Evolutionary conservation across 2,329 filamentous ascomycete species (phyloP), one percentile per base, ranked within the genome.

Genomic region (Sporothrix pseudoabietina): DNA sequence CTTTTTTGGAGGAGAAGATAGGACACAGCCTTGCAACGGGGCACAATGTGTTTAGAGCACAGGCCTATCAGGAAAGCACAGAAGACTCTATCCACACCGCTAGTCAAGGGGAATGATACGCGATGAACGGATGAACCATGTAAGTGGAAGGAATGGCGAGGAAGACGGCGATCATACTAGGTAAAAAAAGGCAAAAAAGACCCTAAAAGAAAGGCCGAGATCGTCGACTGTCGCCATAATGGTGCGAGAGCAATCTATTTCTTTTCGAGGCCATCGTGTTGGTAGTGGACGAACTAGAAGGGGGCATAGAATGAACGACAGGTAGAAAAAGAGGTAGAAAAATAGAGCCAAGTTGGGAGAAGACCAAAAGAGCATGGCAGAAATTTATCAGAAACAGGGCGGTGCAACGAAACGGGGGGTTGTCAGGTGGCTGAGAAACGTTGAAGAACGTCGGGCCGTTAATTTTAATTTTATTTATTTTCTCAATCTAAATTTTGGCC

Each of bases 391-490:
- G 8, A 39, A 61, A 39, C 16, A 19, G 57, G 57, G 57, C 57
- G 57, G 57, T 61, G 57, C 57, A 61, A 39, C 57, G 16, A 16
- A 14, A 19, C 6, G 30, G 57, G 52, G 52, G 57, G 57, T 57
- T 61, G 57, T 61, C 57, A 61, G 57, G 57, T 61, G 57, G 57
- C 57, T 61, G 57, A 61, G 57, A 61, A 14, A 14, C 57, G 57
- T 39, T 61, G 16, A 39, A 55, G 52, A 26, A 44, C 22, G 22
- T 12, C 22, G 22, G 22, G 12, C 41, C 41, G 12, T n/a, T n/a
- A n/a, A n/a, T n/a, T n/a, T n/a, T n/a, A n/a, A n/a, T n/a, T n/a
- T n/a, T n/a, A n/a, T n/a, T n/a, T n/a, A n/a, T n/a, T n/a, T n/a
- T n/a, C n/a, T n/a, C n/a, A n/a, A n/a, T n/a, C n/a, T n/a, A n/a